Percentiles rank a stretch among this genome's conserved stretches.
Conservation (phyloP, 176 grass and related monocot genomes). For the Rhynchospora breviuscula region DNA sequence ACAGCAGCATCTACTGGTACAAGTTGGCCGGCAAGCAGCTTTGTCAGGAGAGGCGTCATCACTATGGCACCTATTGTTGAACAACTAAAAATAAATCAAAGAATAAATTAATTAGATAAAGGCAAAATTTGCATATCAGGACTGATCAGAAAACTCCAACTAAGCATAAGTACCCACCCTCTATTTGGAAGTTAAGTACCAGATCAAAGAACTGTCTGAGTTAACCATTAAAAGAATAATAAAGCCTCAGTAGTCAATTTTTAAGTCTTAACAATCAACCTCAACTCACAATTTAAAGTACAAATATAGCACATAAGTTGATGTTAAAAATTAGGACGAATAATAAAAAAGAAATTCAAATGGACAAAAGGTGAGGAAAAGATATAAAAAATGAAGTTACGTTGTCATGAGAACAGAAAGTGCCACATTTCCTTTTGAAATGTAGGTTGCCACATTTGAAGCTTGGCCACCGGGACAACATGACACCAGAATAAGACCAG, state of each 20-base stretch:
- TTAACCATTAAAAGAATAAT: neutral
- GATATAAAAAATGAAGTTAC: slow-evolving; percentile 37
- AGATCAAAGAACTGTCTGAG: neutral
- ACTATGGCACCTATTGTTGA: slow-evolving; percentile 95
- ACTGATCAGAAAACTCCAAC: neutral
- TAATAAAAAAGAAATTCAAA: slow-evolving; percentile 3
- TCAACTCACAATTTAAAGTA: neutral
- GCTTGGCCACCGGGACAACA: slow-evolving; percentile 99
- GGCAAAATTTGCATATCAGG: neutral
- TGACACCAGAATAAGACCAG: slow-evolving; percentile 94
- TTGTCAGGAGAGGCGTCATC: slow-evolving; percentile 95
- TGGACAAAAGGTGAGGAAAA: slow-evolving; percentile 16
- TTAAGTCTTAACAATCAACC: neutral
- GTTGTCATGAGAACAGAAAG: slow-evolving; percentile 99
- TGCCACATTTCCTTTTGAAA: slow-evolving; percentile 98
- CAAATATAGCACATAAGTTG: neutral
- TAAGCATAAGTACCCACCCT: neutral
- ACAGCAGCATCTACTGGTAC: slow-evolving; percentile 94
- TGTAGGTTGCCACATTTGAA: slow-evolving; percentile 97
- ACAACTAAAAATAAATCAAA: slow-evolving; percentile 51
- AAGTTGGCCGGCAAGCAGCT: slow-evolving; percentile 83
- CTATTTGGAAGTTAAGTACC: neutral
- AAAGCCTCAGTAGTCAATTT: neutral
- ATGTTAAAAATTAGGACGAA: neutral
- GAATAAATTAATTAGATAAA: neutral